These are phyloP conservation scores for Rauvolfia tetraphylla DNA, from an alignment of 257 asterid species.

Conservation along the genomic window DNA sequence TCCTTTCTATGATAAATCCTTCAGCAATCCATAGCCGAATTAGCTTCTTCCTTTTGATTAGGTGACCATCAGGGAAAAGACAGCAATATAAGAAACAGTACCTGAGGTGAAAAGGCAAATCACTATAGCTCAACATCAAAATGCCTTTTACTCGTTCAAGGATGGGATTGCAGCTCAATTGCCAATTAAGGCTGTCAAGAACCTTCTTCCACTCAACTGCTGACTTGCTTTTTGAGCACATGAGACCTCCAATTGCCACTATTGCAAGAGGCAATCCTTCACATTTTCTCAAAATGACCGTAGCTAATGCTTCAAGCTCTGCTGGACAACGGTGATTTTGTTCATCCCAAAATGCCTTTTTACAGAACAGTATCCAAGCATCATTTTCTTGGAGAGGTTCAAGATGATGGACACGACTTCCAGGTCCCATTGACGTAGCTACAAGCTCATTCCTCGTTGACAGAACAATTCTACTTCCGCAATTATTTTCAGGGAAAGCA, in stretches of 20 bases:
- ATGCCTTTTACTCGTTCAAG: constrained; percentile 26
- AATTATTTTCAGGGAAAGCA: constrained; percentile 32
- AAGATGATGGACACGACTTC: constrained; percentile 16
- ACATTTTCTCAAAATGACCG: constrained; percentile 20
- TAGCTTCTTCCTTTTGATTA: constrained; percentile 22
- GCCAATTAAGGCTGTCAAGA: constrained; percentile 23
- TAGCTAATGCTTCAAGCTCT: constrained; percentile 23
- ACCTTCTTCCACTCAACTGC: constrained; percentile 27
- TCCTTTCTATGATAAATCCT: constrained; percentile 24
- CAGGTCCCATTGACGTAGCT: constrained; percentile 30
- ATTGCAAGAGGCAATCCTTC: constrained; percentile 28
- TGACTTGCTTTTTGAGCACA: constrained; percentile 19
- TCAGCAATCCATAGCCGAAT: constrained; percentile 34
- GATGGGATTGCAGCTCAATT: constrained; percentile 23
- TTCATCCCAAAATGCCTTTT: constrained; percentile 36
- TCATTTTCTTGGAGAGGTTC: constrained; percentile 26
- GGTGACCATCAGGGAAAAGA: constrained; percentile 22
- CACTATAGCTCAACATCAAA: constrained; percentile 24
- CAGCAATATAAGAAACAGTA: constrained; percentile 30
- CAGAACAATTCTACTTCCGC: constrained; percentile 45
- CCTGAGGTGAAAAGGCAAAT: constrained; percentile 25
- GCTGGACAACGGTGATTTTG: constrained; percentile 17
- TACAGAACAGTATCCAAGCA: constrained; percentile 50
- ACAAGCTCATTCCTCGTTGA: constrained; percentile 35
- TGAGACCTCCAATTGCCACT: constrained; percentile 25